Conservation (phyloP, 192 early-diverging fungal species). For the Coemansia sp. region DNA sequence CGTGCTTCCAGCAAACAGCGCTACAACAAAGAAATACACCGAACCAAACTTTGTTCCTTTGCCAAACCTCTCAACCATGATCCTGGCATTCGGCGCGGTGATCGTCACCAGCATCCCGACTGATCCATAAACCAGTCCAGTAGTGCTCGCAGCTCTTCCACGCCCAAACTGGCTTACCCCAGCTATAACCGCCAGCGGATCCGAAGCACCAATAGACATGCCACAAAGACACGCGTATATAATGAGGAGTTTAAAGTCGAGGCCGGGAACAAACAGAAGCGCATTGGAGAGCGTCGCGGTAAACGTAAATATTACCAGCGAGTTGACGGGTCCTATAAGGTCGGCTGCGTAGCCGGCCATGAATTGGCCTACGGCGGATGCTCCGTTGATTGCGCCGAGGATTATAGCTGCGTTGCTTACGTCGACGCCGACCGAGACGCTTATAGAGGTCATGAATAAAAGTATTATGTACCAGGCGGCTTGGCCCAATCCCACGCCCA, state of each 20-base stretch:
- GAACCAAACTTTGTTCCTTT: conserved; percentile 14
- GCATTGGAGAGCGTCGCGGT: conserved; percentile 34
- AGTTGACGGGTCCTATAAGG: conserved; percentile 39
- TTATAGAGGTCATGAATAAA: conserved; percentile 45
- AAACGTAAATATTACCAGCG: conserved; percentile 27
- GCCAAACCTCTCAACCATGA: conserved; percentile 27
- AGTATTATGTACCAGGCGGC: conserved; percentile 50
- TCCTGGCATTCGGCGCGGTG: conserved; percentile 26
- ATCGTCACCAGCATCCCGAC: conserved; percentile 36
- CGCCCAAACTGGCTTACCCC: conserved; percentile 43
- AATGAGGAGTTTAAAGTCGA: conserved; percentile 35
- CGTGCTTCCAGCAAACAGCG: conserved; percentile 33
- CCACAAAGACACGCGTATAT: conserved; percentile 47
- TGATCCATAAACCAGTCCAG: conserved; percentile 36
- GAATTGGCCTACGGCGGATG: conserved; percentile 50
- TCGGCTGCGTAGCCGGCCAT: conserved; percentile 46
- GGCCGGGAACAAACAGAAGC: conserved; percentile 35
- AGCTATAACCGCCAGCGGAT: conserved; percentile 47
- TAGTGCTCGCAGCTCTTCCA: conserved; percentile 22
- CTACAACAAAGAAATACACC: conserved; percentile 24
- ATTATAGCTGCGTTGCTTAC: conserved; percentile 52
- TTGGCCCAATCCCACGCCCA: conserved; percentile 43
- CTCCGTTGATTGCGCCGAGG: conserved; percentile 44
- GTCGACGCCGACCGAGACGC: conserved; percentile 44
- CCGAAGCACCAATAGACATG: conserved; percentile 39